phyloP scores from a whole-genome alignment of 2,329 filamentous ascomycete species.

The Colletotrichum sp. region DNA sequence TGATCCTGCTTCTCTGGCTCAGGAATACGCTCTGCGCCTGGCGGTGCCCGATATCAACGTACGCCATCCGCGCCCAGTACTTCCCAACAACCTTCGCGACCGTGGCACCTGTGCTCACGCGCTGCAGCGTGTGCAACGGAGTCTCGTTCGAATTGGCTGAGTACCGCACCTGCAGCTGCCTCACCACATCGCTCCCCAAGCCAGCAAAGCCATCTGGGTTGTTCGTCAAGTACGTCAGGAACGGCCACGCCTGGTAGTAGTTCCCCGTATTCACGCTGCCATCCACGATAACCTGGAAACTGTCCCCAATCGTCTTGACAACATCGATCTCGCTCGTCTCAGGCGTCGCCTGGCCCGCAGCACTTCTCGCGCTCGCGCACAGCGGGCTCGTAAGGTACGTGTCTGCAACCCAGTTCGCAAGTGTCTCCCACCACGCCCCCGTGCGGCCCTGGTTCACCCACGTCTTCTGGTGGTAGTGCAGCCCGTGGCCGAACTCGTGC shows the following conservation, averaged over 20 bases:
- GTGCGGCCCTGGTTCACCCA: conserved; percentile 51
- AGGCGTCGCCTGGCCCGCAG: conserved; percentile 30
- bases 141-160: conserved; percentile 50
- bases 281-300: conserved; percentile 52
- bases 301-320: conserved; percentile 46
- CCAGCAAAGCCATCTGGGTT: conserved; percentile 49
- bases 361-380: conserved; percentile 41
- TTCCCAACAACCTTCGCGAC: conserved; percentile 48
- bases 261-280: conserved; percentile 45
- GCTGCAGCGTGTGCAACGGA: conserved; percentile 49
- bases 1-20: conserved; percentile 35
- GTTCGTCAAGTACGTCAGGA: conserved; percentile 51
- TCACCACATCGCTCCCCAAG: conserved; percentile 44
- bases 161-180: conserved; percentile 48
- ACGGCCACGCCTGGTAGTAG: conserved; percentile 58
- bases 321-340: conserved; percentile 41
- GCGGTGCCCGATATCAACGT: conserved; percentile 52
- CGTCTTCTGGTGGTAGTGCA: conserved; percentile 49
- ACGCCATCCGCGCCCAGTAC: conserved; percentile 60
- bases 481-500: conserved; percentile 54
- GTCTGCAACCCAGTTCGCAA: conserved; percentile 55
- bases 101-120: conserved; percentile 35
- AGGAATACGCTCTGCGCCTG: conserved; percentile 43
- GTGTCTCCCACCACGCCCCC: conserved; percentile 56
- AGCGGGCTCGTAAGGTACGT: conserved; percentile 48